Evolutionary conservation across 2,329 filamentous ascomycete genomes (phyloP), one percentile per base, ranked within the genome.

Genomic region (Cephalotrichum gorgonifer): DNA sequence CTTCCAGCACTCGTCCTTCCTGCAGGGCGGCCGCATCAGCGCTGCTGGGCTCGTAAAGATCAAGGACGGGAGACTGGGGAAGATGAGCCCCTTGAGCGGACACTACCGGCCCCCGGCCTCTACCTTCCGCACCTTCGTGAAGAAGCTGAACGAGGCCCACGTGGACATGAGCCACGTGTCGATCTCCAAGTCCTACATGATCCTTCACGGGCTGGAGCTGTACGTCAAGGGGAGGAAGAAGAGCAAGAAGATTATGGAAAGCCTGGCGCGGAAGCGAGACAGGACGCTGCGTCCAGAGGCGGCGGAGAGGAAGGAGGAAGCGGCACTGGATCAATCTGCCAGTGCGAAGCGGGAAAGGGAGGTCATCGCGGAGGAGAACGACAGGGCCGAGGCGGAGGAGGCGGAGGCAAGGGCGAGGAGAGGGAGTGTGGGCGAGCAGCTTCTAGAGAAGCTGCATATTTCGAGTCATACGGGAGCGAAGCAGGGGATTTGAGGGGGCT

Each of bases 1-100:
- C 4, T 96, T 96, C 59, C 90, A 95, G 58, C 90, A 95, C 64
- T 90, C 85, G 12, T 93, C 87, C 0, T 95, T 96, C 58, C 73
- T 95, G 2, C 86, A 90, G 53, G 90, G 89, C 23, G 77, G 83
- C 9, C 80, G 89, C 12, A 89, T 95, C 47, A 80, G 83, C 0
- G 83, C 89, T 0, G 90, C 90, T 4, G 90, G 90, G 0, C 70
- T 91, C 25, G 88, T 95, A 61, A 89, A 86, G 62, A 83, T 95
- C 60, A 88, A 88, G 60, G 74, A 89, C 55, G 90, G 90, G 1
- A 79, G 85, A 27, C 64, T 95, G n/a, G 74, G 78, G 2, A 83
- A 81, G 46, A 71, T 94, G 8, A 86, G 83, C 4, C 88, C 77
- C 2, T 66, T 80, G 1, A 83, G 78, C 57, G 89, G 89, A 0